A percentile compares a stretch with the other conserved stretches of the same genome.
phyloP scores from a whole-genome alignment of 306 rosid genomes.

The Prunus kanzakura region DNA sequence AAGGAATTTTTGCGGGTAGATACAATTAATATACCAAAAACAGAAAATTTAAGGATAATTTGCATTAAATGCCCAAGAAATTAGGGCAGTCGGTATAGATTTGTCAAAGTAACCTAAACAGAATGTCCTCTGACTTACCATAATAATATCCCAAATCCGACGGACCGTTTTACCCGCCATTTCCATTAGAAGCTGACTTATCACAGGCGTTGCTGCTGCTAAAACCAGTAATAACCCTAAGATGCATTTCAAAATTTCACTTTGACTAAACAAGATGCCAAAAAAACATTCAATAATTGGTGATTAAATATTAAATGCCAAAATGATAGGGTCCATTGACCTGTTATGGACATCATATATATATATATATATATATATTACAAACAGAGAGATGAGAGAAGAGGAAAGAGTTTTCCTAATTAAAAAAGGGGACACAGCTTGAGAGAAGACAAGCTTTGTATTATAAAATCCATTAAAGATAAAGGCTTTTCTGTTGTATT shows the following conservation, averaged over 20 bases:
- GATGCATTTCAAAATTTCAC: not conserved
- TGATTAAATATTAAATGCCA: not conserved
- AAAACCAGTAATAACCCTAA: too few species aligned
- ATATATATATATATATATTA: too few species aligned
- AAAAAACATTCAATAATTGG: not conserved
- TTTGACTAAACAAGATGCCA: not conserved
- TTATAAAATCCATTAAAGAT: slow-evolving; percentile 26
- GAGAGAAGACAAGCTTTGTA: not conserved
- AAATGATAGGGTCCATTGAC: slow-evolving; percentile 19
- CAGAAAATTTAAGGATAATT: slow-evolving; percentile 11
- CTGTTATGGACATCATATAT: slow-evolving; percentile 25
- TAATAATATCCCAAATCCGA: too few species aligned
- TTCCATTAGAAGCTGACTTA: too few species aligned
- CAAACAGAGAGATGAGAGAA: too few species aligned
- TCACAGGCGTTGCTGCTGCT: too few species aligned
- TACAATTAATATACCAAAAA: not conserved
- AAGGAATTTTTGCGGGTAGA: not conserved
- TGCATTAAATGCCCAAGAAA: slow-evolving; percentile 29
- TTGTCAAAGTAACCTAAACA: not conserved
- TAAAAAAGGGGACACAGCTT: not conserved
- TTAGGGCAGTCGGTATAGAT: slow-evolving; percentile 20
- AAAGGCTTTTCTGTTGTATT: slow-evolving; percentile 34
- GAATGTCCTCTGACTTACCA: not conserved
- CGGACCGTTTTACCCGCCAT: not conserved
- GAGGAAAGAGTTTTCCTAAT: slow-evolving; percentile 20